A percentile compares a stretch with the other conserved stretches of the same genome.
These are phyloP conservation scores for Turritis glabra DNA, from an alignment of 345 rosid genomes.

Conservation along the genomic window DNA sequence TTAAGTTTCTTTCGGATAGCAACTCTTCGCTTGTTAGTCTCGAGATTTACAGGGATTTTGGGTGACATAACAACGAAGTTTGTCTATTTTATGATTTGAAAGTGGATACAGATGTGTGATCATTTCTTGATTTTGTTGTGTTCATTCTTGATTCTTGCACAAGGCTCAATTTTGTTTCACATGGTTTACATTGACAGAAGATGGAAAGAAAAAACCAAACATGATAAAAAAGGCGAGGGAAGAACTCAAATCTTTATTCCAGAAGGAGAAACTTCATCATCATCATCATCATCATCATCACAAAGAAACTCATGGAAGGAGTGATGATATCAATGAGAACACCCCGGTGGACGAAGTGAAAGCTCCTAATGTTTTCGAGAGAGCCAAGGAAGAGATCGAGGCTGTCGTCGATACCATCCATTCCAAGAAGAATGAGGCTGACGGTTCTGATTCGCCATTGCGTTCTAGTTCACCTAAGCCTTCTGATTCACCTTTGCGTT, in stretches of 20 bases:
- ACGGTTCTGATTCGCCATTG: background rate
- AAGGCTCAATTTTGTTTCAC: background rate
- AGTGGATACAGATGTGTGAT: background rate
- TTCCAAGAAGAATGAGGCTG: constrained; percentile 41
- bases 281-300: constrained; percentile 17
- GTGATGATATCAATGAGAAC: constrained; percentile 48
- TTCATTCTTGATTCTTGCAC: constrained; percentile 1
- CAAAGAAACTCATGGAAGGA: constrained; percentile 56
- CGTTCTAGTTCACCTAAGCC: background rate
- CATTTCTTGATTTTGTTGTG: background rate
- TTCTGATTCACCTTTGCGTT: constrained; percentile 3
- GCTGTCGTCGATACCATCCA: constrained; percentile 52
- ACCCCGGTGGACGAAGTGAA: constrained; percentile 49
- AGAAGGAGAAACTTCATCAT: constrained; percentile 34
- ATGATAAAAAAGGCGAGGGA: constrained; percentile 49
- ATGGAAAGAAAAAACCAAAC: constrained; percentile 38
- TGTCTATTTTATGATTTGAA: background rate
- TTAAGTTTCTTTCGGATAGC: background rate
- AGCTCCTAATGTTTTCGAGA: constrained; percentile 54
- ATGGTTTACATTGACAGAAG: constrained; percentile 23
- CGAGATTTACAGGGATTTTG: background rate
- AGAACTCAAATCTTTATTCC: constrained; percentile 46
- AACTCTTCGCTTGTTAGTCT: background rate
- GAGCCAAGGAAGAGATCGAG: constrained; percentile 63
- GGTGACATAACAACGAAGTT: background rate